Percentiles rank a stretch among this genome's conserved stretches.
These are phyloP conservation scores for Candida awuae DNA, from an alignment of 805 yeast species.

Conservation along the genomic window DNA sequence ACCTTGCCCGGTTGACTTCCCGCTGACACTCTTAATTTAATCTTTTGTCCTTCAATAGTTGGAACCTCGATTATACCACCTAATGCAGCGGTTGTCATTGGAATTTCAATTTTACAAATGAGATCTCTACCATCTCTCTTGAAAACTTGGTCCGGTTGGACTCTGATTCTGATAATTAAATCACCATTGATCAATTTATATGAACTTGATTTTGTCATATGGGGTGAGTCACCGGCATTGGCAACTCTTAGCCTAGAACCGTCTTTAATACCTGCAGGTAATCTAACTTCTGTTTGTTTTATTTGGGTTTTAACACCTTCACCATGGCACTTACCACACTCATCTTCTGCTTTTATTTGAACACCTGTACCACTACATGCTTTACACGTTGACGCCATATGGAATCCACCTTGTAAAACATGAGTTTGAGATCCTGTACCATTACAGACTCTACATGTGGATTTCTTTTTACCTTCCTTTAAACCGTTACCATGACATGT, in stretches of 20 bases:
- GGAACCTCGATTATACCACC: conserved; percentile 93
- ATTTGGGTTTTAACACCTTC: conserved; percentile 68
- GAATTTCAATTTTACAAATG: conserved; percentile 55
- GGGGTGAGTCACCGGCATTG: conserved; percentile 88
- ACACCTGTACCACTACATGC: conserved; percentile 89
- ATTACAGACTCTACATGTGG: conserved; percentile 79
- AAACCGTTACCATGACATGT: conserved; percentile 84
- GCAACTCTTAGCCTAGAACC: conserved; percentile 79
- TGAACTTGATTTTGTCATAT: conserved; percentile 62
- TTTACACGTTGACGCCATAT: conserved; percentile 89
- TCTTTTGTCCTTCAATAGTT: conserved; percentile 63
- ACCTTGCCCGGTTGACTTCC: conserved; percentile 76
- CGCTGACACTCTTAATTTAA: conserved; percentile 71
- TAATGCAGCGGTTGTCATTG: conserved; percentile 92
- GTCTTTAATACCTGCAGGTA: conserved; percentile 84
- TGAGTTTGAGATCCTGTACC: conserved; percentile 92
- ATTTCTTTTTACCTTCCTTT: conserved; percentile 63
- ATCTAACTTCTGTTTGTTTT: conserved; percentile 69
- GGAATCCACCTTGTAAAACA: conserved; percentile 84
- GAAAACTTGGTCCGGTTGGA: conserved; percentile 66
- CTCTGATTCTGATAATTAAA: conserved; percentile 71
- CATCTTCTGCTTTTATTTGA: conserved; percentile 53
- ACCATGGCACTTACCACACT: conserved; percentile 79
- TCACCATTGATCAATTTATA: conserved; percentile 76
- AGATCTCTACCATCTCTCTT: conserved; percentile 60